Evolutionary conservation across 345 rosid genomes (phyloP), one percentile per base, ranked within the genome.

Genomic region (Eucalyptus cladocalyx): DNA sequence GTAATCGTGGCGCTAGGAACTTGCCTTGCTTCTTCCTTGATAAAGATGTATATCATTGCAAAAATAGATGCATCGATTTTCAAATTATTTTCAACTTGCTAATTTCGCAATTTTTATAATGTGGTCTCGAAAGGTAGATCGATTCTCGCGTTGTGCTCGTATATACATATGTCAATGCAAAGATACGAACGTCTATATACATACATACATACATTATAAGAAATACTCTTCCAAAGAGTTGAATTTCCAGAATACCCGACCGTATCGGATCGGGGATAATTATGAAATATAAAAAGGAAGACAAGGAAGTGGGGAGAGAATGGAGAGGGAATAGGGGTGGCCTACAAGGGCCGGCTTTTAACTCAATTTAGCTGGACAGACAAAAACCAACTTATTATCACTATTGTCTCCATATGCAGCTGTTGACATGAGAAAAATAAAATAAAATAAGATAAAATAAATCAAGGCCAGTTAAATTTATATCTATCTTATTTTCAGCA

Each of bases 361-460:
- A 80, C 87, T 88, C 48, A 88, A 88, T 88, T 48, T 80, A 56
- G 89, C 56, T 54, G 87, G 62, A 88, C 89, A 88, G 89, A 88
- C 72, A 53, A 88, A 88, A 80, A 88, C 87, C 49, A n/a, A 88
- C 87, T 42, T 53, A 80, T 81, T 10, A 28, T 80, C 87, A 80
- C 72, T 42, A 80, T 76, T 76, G 89, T 48, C 89, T 67, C 80
- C 80, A 72, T 37, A 16, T 50, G 86, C 62, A 30, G 62, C 86
- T 48, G 48, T 47, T 51, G 65, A 45, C 54, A 37, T 48, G 6
- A 62, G 8, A 32, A 21, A 37, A 37, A 11, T 19, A 21, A 37
- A 40, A 69, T 15, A 67, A 32, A 67, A 16, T 7, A 30, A n/a
- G 9, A n/a, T n/a, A 53, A 53, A 19, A 53, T 53, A 19, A 53